phyloP scores from a whole-genome alignment of 2,329 filamentous ascomycete genomes.

The Pseudopyricularia cyperi region DNA sequence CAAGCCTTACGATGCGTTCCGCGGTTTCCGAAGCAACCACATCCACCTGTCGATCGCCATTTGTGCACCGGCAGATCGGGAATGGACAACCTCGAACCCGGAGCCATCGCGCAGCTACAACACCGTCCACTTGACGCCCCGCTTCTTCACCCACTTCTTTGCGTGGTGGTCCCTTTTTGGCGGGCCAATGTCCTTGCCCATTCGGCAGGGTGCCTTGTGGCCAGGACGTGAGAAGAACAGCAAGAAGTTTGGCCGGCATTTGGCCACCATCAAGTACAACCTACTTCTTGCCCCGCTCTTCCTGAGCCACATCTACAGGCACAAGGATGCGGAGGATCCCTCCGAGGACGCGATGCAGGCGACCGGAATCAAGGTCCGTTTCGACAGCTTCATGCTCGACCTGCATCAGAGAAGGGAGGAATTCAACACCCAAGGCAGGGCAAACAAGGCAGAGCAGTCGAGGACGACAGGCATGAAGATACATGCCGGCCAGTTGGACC shows the following conservation, averaged over 20 bases:
- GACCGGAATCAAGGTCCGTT: slow-evolving; percentile 88
- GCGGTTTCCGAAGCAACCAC: slow-evolving; percentile 90
- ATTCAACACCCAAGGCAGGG: slow-evolving; percentile 70
- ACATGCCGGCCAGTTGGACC: slow-evolving; percentile 84
- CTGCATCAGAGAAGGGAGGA: slow-evolving; percentile 88
- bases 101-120: slow-evolving; percentile 87
- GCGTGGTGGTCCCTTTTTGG: slow-evolving; percentile 96
- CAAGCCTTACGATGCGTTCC: slow-evolving; percentile 75
- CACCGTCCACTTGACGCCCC: slow-evolving; percentile 82
- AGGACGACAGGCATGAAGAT: slow-evolving; percentile 91
- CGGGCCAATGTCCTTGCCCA: slow-evolving; percentile 83
- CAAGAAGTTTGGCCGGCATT: slow-evolving; percentile 94
- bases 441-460: slow-evolving; percentile 54
- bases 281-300: slow-evolving; percentile 84
- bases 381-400: slow-evolving; percentile 96
- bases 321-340: slow-evolving; percentile 78
- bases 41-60: slow-evolving; percentile 93
- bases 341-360: slow-evolving; percentile 66
- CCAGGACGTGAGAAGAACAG: slow-evolving; percentile 89
- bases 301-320: slow-evolving; percentile 95
- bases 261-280: slow-evolving; percentile 98
- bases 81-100: slow-evolving; percentile 68
- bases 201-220: slow-evolving; percentile 85
- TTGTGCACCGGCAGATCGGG: slow-evolving; percentile 70
- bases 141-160: slow-evolving; percentile 98